Conservation (phyloP, 2,329 filamentous ascomycete species). For the Aureobasidium leucospermi region DNA sequence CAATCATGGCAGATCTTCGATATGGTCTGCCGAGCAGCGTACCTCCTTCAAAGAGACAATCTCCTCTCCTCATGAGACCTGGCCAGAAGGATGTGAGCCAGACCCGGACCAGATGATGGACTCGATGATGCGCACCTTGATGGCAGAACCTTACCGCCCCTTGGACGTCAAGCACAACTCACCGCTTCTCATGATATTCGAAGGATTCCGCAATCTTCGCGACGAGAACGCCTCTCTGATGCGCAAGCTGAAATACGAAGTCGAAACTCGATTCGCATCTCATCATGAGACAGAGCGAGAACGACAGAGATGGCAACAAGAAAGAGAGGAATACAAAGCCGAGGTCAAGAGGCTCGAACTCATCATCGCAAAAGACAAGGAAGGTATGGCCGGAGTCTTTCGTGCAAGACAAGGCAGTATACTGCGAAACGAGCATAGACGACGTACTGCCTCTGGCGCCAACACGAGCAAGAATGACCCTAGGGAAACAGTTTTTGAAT, state of each 20-base stretch:
- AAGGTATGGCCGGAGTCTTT: constrained; percentile 36
- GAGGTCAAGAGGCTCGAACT: constrained; percentile 40
- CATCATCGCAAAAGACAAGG: constrained; percentile 35
- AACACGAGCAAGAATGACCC: constrained; percentile 16
- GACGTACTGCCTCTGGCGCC: constrained; percentile 10
- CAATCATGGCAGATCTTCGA: constrained; percentile 16
- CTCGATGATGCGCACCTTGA: constrained; percentile 24
- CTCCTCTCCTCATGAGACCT: neutral
- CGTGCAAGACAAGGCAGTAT: constrained; percentile 35
- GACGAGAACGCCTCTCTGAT: constrained; percentile 29
- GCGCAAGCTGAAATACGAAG: constrained; percentile 23
- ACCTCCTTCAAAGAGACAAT: neutral
- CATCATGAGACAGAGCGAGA: constrained; percentile 22
- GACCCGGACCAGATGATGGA: constrained; percentile 22
- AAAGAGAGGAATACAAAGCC: constrained; percentile 30
- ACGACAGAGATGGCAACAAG: constrained; percentile 27
- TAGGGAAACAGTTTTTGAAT: constrained; percentile 28
- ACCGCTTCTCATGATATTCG: constrained; percentile 36
- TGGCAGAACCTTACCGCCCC: constrained; percentile 23
- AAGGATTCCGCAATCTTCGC: constrained; percentile 31
- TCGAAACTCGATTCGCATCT: constrained; percentile 18
- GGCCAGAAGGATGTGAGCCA: neutral
- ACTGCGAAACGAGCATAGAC: constrained; percentile 21
- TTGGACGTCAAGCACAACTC: constrained; percentile 29
- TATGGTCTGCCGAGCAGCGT: neutral